phyloP scores from a whole-genome alignment of 2,329 filamentous ascomycete species.

The Podosphaera xanthii region DNA sequence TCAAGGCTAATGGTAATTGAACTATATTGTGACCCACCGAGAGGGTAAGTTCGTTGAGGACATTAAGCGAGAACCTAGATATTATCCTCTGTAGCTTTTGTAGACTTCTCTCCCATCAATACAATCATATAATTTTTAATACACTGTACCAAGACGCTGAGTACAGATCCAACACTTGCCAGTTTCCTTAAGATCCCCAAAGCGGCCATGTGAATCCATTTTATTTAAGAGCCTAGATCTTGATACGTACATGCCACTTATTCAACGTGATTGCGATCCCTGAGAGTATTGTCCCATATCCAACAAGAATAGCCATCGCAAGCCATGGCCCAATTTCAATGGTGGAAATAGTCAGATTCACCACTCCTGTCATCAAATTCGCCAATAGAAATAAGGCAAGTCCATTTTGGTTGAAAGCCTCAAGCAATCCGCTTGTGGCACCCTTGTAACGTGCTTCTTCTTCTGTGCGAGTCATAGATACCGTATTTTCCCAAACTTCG shows the following conservation, averaged over 20 bases:
- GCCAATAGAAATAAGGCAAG: constrained; percentile 66
- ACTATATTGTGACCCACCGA: too few relatives aligned
- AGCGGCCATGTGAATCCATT: too few relatives aligned
- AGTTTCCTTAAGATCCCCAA: too few relatives aligned
- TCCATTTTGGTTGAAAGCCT: constrained; percentile 74
- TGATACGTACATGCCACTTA: constrained; percentile 14
- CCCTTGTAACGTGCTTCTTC: constrained; percentile 41
- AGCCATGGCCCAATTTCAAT: constrained; percentile 40
- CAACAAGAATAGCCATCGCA: constrained; percentile 53
- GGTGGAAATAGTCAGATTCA: constrained; percentile 74
- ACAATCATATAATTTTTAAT: too few relatives aligned
- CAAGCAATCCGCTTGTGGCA: constrained; percentile 61
- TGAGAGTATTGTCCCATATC: constrained; percentile 46
- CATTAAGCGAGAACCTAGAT: too few relatives aligned
- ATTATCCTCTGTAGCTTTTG: too few relatives aligned
- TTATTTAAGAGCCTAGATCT: background rate
- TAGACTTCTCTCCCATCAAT: too few relatives aligned
- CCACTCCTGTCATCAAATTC: constrained; percentile 69
- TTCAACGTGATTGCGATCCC: constrained; percentile 45
- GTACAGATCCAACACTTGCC: too few relatives aligned
- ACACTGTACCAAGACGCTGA: too few relatives aligned
- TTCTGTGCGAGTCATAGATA: constrained; percentile 22
- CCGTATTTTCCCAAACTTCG: constrained; percentile 33
- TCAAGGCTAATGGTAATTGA: too few relatives aligned
- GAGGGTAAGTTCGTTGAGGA: too few relatives aligned